Evolutionary conservation across 2,329 filamentous ascomycete species (phyloP).

Genomic region (Ceratocystiopsis minuta): DNA sequence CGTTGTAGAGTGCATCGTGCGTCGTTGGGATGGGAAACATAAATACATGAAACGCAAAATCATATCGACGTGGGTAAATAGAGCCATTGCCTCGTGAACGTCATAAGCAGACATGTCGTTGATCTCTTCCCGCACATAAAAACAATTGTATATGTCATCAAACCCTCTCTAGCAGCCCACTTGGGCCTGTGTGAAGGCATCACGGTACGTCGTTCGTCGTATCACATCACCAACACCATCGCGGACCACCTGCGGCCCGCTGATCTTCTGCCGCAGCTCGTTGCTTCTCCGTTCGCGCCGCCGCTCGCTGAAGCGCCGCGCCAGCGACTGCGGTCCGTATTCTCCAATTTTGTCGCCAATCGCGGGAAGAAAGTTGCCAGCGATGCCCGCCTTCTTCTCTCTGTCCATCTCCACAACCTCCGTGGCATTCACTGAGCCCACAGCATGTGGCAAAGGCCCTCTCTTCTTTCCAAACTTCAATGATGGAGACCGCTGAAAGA

Average conservation of each 20-base stretch:
- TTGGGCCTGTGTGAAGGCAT: slow-evolving; percentile 11
- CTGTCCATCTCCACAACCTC: neutral
- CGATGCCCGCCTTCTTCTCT: neutral
- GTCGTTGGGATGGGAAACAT: no score
- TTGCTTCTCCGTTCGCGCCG: slow-evolving; percentile 39
- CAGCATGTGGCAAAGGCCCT: no score
- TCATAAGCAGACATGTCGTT: slow-evolving; percentile 1
- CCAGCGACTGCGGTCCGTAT: slow-evolving; percentile 30
- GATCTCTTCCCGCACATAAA: neutral
- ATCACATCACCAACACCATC: slow-evolving; percentile 42
- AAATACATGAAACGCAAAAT: no score
- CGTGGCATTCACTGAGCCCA: no score
- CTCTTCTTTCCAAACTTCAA: neutral
- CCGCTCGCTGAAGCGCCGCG: slow-evolving; percentile 37
- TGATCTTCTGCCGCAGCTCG: slow-evolving; percentile 42
- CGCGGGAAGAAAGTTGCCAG: slow-evolving; percentile 13
- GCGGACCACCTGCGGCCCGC: slow-evolving; percentile 36
- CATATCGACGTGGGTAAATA: neutral
- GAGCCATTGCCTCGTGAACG: neutral
- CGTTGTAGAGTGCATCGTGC: no score
- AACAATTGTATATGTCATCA: no score
- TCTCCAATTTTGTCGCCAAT: slow-evolving; percentile 31
- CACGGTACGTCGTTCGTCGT: slow-evolving; percentile 23
- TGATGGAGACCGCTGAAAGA: slow-evolving; percentile 6
- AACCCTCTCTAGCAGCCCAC: neutral